phyloP scores from a whole-genome alignment of 306 rosid species.

The Lathyrus aphaca region DNA sequence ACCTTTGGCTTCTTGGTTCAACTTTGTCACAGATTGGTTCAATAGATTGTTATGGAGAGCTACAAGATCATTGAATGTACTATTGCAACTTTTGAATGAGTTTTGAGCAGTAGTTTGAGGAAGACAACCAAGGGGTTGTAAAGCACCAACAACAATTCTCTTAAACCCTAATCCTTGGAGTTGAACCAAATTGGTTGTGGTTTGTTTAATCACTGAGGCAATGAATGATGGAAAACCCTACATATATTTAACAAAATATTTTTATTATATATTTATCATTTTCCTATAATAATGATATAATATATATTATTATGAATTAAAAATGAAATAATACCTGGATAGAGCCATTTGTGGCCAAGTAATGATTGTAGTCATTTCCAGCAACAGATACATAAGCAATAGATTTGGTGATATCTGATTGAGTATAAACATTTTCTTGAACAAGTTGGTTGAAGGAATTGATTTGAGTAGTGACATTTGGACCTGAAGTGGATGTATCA shows the following conservation, averaged over 20 bases:
- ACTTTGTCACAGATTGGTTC: constrained; percentile 53
- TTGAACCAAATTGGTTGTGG: constrained; percentile 49
- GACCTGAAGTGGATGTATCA: constrained; percentile 45
- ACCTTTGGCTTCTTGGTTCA: constrained; percentile 47
- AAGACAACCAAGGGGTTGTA: constrained; percentile 73
- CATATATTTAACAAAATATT: not conserved
- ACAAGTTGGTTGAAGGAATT: constrained; percentile 53
- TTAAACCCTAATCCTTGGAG: constrained; percentile 61
- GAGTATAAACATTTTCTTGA: constrained; percentile 40
- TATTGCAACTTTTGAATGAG: constrained; percentile 55
- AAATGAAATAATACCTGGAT: constrained; percentile 5
- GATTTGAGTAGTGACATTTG: constrained; percentile 75
- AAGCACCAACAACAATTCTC: constrained; percentile 56
- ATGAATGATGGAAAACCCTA: constrained; percentile 51
- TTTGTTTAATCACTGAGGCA: constrained; percentile 53
- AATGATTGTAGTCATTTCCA: constrained; percentile 67
- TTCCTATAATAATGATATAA: too few relatives aligned
- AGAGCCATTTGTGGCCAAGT: constrained; percentile 45
- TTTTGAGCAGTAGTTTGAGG: constrained; percentile 42
- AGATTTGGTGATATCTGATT: constrained; percentile 51
- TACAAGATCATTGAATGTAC: constrained; percentile 46
- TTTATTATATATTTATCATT: not conserved
- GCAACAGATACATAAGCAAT: constrained; percentile 60
- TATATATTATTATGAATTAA: too few relatives aligned
- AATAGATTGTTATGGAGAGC: constrained; percentile 57